A percentile compares a stretch with the other conserved stretches of the same genome.
phyloP scores from a whole-genome alignment of 2,329 filamentous ascomycete genomes.

The Leptodontidium sp. region DNA sequence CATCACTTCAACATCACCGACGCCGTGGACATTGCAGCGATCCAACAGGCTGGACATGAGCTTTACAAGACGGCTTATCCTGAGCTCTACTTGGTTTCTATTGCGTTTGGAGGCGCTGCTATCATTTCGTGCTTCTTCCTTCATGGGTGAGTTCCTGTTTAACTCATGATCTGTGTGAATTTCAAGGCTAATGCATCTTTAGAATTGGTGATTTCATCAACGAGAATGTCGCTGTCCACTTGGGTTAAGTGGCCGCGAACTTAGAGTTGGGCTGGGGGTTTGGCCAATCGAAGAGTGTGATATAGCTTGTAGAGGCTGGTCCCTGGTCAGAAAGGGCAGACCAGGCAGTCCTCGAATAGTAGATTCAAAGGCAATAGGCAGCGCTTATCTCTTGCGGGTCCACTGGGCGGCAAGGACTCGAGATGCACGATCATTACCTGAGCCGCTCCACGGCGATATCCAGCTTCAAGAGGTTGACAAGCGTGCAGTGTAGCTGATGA shows the following conservation, averaged over 20 bases:
- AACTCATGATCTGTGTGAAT: not conserved
- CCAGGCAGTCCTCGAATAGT: too few species aligned
- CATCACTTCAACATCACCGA: slow-evolving; percentile 15
- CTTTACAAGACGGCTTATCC: slow-evolving; percentile 66
- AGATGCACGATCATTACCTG: too few species aligned
- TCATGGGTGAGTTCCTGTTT: slow-evolving; percentile 19
- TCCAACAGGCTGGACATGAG: slow-evolving; percentile 63
- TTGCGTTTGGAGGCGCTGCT: slow-evolving; percentile 65
- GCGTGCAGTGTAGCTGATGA: too few species aligned
- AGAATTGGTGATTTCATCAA: slow-evolving; percentile 12
- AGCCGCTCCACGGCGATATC: too few species aligned
- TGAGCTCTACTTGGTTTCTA: slow-evolving; percentile 67
- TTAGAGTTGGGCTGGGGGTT: too few species aligned
- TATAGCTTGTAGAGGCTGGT: too few species aligned
- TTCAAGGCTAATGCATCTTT: not conserved
- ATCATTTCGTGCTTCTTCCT: slow-evolving; percentile 65
- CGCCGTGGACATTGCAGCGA: slow-evolving; percentile 45
- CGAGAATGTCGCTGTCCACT: slow-evolving; percentile 8
- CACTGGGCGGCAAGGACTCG: too few species aligned
- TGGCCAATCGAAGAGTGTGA: too few species aligned
- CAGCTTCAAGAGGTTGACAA: too few species aligned
- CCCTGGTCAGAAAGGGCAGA: too few species aligned
- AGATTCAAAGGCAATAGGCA: too few species aligned
- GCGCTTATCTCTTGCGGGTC: too few species aligned
- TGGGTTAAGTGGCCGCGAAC: not conserved